Conservation (phyloP, 495 filamentous ascomycete species). For the Aspergillus ellipticus region DNA sequence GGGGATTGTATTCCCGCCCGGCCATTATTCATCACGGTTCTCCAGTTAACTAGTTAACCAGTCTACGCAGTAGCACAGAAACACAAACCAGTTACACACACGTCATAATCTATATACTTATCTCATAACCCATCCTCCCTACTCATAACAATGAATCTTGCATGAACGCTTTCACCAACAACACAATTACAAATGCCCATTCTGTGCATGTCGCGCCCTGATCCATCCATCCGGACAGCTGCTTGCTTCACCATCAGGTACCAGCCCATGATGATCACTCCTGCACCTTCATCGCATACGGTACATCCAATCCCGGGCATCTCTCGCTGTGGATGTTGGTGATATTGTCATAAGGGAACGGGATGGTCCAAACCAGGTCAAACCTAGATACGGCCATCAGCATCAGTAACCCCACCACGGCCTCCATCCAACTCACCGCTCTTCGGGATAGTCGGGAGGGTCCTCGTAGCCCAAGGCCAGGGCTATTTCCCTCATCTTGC, state of each 20-base stretch:
- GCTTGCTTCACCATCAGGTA: background rate
- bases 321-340: constrained; percentile 34
- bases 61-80: background rate
- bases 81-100: background rate
- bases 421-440: constrained; percentile 24
- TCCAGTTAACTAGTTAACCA: background rate
- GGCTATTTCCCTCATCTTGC: constrained; percentile 20
- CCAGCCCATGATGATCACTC: constrained; percentile 6
- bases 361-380: constrained; percentile 49
- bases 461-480: constrained; percentile 16
- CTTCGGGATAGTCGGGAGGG: constrained; percentile 22
- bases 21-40: too few relatives aligned
- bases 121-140: background rate
- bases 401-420: background rate
- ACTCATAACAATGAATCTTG: background rate
- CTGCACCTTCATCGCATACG: constrained; percentile 15
- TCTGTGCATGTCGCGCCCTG: background rate
- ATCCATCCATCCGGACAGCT: background rate
- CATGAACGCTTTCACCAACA: background rate
- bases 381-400: constrained; percentile 26
- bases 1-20: constrained; percentile 2
- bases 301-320: constrained; percentile 41
- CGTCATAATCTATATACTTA: background rate
- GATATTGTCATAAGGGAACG: constrained; percentile 35
- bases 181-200: background rate